These are phyloP conservation scores for Ceratorhiza oryzae-sativae DNA, from an alignment of 1,284 basidiomycete genomes.

Conservation along the genomic window DNA sequence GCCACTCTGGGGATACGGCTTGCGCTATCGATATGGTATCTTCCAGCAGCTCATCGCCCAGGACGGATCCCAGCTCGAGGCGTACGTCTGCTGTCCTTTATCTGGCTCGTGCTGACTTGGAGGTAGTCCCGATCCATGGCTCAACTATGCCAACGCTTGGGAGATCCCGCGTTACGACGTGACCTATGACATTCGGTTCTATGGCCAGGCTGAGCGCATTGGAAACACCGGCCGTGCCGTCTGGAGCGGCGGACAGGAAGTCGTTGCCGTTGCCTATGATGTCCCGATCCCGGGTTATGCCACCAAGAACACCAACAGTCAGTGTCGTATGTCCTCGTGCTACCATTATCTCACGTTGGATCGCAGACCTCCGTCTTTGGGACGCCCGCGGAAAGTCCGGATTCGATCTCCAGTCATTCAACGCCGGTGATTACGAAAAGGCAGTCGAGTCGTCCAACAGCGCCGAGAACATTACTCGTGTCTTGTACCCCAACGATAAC, in stretches of 20 bases:
- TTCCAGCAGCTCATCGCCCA: slow-evolving; percentile 91
- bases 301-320: slow-evolving; percentile 78
- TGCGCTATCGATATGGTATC: slow-evolving; percentile 84
- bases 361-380: slow-evolving; percentile 62
- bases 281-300: slow-evolving; percentile 88
- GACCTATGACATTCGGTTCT: slow-evolving; percentile 81
- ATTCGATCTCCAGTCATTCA: slow-evolving; percentile 92
- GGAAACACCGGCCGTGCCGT: slow-evolving; percentile 63
- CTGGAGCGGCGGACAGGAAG: slow-evolving; percentile 92
- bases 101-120: neutral
- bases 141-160: slow-evolving; percentile 85
- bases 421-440: slow-evolving; percentile 88
- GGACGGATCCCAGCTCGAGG: slow-evolving; percentile 86
- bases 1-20: slow-evolving; percentile 41
- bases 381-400: slow-evolving; percentile 88
- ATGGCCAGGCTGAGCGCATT: slow-evolving; percentile 77
- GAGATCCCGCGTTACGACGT: slow-evolving; percentile 88
- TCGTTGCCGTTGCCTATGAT: slow-evolving; percentile 88
- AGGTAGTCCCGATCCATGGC: slow-evolving; percentile 81
- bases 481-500: slow-evolving; percentile 86
- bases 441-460: slow-evolving; percentile 86
- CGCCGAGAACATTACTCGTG: slow-evolving; percentile 89
- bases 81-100: slow-evolving; percentile 47
- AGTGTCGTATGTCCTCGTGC: slow-evolving; percentile 46
- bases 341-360: neutral